Evolutionary conservation across 257 asterid species (phyloP).

Genomic region (Fraxinus anomala): DNA sequence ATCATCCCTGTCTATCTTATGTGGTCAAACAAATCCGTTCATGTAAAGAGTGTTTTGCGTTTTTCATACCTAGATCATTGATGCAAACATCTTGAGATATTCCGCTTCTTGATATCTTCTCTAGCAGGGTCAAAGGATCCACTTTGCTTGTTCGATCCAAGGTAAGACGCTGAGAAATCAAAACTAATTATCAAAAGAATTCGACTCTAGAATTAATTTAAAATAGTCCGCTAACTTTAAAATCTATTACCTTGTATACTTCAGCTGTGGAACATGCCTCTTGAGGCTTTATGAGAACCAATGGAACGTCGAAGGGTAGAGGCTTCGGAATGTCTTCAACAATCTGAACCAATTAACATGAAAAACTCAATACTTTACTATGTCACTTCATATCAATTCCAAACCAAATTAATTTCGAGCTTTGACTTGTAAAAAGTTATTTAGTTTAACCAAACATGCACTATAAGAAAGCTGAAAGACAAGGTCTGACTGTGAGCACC

Average conservation of each 20-base stretch:
- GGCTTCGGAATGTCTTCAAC: constrained; percentile 78
- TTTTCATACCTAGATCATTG: constrained; percentile 75
- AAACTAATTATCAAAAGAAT: constrained; percentile 18
- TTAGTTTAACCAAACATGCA: background rate
- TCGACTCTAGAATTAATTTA: background rate
- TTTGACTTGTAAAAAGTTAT: background rate
- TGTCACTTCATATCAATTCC: background rate
- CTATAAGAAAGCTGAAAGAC: constrained; percentile 8
- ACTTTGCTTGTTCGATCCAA: constrained; percentile 66
- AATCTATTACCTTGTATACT: constrained; percentile 78
- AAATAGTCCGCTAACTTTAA: constrained; percentile 14
- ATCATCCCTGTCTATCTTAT: background rate
- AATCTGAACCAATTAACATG: constrained; percentile 44
- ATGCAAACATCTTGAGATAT: constrained; percentile 86
- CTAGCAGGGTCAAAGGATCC: constrained; percentile 79
- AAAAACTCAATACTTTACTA: background rate
- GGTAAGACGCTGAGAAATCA: constrained; percentile 58
- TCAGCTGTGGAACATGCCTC: constrained; percentile 96
- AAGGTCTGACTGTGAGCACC: background rate
- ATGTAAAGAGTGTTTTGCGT: constrained; percentile 5
- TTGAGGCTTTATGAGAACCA: constrained; percentile 92
- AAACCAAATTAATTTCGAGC: background rate
- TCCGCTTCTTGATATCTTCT: constrained; percentile 67
- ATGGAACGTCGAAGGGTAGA: constrained; percentile 60
- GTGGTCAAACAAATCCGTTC: background rate